These are phyloP conservation scores for Nymphaea thermarum DNA, from an alignment of 164 flowering plant species.

Conservation along the genomic window DNA sequence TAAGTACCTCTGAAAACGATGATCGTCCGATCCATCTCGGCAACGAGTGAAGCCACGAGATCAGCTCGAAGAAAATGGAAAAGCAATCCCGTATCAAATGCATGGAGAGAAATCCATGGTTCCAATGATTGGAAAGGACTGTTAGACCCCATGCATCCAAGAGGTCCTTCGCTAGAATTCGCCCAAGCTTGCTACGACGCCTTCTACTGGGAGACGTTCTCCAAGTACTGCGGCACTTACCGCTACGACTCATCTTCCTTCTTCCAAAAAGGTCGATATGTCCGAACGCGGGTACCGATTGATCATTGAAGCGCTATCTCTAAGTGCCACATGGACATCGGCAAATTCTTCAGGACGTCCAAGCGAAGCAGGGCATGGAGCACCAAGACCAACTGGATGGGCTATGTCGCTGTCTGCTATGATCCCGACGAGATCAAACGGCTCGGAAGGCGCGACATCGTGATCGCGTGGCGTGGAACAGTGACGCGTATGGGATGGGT, in stretches of 20 bases:
- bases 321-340: conserved; percentile 51
- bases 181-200: conserved; percentile 57
- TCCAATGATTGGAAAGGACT: conserved; percentile 43
- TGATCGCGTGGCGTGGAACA: conserved; percentile 62
- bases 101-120: conserved; percentile 48
- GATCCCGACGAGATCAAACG: conserved; percentile 17
- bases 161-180: conserved; percentile 33
- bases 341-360: conserved; percentile 45
- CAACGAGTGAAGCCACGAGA: not conserved
- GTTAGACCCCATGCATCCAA: conserved; percentile 46
- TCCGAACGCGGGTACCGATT: conserved; percentile 29
- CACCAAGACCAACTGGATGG: conserved; percentile 60
- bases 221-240: conserved; percentile 48
- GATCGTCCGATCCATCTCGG: not conserved
- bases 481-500: conserved; percentile 55
- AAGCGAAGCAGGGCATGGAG: conserved; percentile 49
- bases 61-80: not conserved
- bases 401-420: conserved; percentile 57
- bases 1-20: not conserved
- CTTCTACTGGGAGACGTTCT: conserved; percentile 45
- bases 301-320: conserved; percentile 37
- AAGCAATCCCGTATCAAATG: conserved; percentile 15
- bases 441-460: conserved; percentile 58
- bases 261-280: conserved; percentile 29
- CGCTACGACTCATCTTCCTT: conserved; percentile 20